Conservation (phyloP, 768 basidiomycete species). For the Peribolospora baueri region DNA sequence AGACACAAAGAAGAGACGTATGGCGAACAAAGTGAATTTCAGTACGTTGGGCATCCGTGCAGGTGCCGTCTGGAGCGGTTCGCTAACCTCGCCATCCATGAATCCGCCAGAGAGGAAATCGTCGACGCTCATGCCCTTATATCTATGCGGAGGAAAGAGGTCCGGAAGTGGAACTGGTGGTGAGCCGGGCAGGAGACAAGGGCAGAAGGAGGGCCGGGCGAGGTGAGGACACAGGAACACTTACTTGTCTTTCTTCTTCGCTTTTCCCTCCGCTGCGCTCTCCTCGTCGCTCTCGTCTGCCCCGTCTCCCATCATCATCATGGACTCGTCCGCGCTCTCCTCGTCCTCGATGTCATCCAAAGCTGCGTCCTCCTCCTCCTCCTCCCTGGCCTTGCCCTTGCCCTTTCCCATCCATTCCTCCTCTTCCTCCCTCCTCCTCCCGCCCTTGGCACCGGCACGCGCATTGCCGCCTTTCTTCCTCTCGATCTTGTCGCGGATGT, state of each 20-base stretch:
- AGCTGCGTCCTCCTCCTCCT: conserved; percentile 8
- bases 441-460: no score
- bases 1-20: conserved; percentile 2
- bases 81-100: conserved; percentile 24
- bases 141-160: no score
- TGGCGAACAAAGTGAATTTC: conserved; percentile 15
- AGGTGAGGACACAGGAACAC: background rate
- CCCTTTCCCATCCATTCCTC: no score
- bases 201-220: background rate
- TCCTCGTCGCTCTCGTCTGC: conserved; percentile 6
- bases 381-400: background rate
- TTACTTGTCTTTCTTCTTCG: background rate
- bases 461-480: no score
- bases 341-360: conserved; percentile 13
- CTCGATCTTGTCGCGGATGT: no score
- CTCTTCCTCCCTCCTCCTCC: no score
- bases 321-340: background rate
- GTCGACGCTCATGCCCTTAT: conserved; percentile 19
- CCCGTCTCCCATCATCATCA: conserved; percentile 6
- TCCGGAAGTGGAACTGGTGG: background rate
- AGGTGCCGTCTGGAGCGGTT: no score
- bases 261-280: conserved; percentile 8
- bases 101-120: conserved; percentile 48
- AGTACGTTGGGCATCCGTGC: conserved; percentile 27
- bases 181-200: no score